These are phyloP conservation scores for Clavispora vitiphila DNA, from an alignment of 805 yeast species.

Conservation along the genomic window DNA sequence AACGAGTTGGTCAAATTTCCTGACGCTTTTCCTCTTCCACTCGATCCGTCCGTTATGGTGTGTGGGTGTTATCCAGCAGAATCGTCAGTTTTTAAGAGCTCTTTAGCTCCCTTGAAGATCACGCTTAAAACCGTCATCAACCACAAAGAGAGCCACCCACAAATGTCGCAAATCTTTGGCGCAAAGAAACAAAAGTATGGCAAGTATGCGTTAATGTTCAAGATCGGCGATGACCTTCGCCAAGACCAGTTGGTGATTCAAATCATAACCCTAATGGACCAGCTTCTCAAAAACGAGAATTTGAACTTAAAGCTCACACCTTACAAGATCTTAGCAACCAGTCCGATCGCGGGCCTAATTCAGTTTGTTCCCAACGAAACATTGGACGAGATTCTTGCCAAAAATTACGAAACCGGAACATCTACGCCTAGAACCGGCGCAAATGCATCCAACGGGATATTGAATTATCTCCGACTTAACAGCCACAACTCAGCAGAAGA, in stretches of 20 bases:
- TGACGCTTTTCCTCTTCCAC: constrained; percentile 64
- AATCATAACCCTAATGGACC: constrained; percentile 87
- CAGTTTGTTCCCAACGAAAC: constrained; percentile 95
- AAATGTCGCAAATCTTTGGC: constrained; percentile 31
- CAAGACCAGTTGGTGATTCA: constrained; percentile 98
- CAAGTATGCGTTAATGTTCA: constrained; percentile 80
- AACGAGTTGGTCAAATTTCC: constrained; percentile 39
- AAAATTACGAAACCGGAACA: constrained; percentile 11
- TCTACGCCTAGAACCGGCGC: constrained; percentile 3
- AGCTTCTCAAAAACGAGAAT: constrained; percentile 79
- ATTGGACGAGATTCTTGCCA: constrained; percentile 65
- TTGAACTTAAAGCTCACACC: constrained; percentile 85
- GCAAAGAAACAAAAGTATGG: constrained; percentile 29
- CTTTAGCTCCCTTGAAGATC: constrained; percentile 82
- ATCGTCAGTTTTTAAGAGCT: constrained; percentile 84
- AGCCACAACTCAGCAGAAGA: constrained; percentile 28
- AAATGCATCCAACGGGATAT: constrained; percentile 57
- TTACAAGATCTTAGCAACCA: constrained; percentile 84
- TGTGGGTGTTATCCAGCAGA: constrained; percentile 76
- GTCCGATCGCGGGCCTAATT: constrained; percentile 85
- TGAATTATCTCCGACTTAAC: constrained; percentile 63
- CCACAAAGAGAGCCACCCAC: constrained; percentile 7
- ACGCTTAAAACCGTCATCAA: constrained; percentile 56
- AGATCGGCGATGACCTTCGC: constrained; percentile 90
- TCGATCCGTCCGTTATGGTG: constrained; percentile 74